Percentiles rank a stretch among this genome's conserved stretches.
phyloP scores from a whole-genome alignment of 1,284 basidiomycete species.

The Sparassis latifolia region DNA sequence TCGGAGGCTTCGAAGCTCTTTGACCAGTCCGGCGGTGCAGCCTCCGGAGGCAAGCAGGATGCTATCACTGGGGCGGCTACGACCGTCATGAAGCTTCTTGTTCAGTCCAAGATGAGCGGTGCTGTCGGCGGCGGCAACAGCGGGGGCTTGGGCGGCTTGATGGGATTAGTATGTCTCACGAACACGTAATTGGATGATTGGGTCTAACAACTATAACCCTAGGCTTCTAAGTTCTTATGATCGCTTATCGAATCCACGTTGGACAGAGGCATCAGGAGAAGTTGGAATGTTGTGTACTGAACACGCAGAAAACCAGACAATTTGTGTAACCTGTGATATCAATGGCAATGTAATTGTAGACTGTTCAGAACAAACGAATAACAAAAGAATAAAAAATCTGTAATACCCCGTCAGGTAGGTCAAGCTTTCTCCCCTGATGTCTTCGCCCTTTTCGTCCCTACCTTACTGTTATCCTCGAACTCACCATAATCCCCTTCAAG shows the following conservation, averaged over 20 bases:
- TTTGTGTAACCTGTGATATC: too few relatives aligned
- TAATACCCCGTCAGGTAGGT: constrained; percentile 1
- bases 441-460: constrained; percentile 29
- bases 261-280: too few relatives aligned
- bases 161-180: constrained; percentile 43
- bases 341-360: not conserved
- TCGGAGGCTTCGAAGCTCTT: constrained; percentile 71
- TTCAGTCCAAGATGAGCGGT: constrained; percentile 56
- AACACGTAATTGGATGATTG: not conserved
- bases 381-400: not conserved
- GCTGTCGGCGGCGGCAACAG: constrained; percentile 52
- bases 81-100: constrained; percentile 77
- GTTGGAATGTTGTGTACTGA: too few relatives aligned
- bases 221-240: constrained; percentile 40
- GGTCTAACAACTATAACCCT: constrained; percentile 1
- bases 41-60: constrained; percentile 72
- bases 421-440: constrained; percentile 10
- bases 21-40: constrained; percentile 58
- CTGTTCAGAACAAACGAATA: not conserved
- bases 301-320: too few relatives aligned
- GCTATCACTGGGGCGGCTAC: constrained; percentile 77
- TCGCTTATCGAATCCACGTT: too few relatives aligned
- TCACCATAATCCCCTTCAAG: constrained; percentile 20
- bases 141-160: constrained; percentile 54
- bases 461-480: constrained; percentile 34